Conservation (phyloP, 202 grass and related monocot genomes). For the Zoysia matrella region DNA sequence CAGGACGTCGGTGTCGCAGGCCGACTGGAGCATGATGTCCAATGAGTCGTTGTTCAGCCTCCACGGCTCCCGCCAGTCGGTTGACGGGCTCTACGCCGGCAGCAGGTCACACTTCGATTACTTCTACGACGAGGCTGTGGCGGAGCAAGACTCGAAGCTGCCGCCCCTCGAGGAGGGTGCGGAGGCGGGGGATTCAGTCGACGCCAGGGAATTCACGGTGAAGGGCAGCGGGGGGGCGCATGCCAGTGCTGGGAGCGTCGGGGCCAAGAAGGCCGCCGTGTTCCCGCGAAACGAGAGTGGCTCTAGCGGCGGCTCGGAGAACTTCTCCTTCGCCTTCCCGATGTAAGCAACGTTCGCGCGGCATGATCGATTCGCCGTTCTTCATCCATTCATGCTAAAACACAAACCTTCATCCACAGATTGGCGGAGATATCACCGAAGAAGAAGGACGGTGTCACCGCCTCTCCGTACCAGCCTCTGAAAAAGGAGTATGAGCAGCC, state of each 20-base stretch:
- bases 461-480: constrained; percentile 40
- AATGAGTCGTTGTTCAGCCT: constrained; percentile 94
- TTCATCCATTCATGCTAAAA: neutral
- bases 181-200: neutral
- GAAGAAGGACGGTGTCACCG: constrained; percentile 40
- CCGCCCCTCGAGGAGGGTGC: constrained; percentile 28
- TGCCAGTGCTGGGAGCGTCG: neutral
- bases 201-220: neutral
- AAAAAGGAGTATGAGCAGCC: constrained; percentile 26
- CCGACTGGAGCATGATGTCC: constrained; percentile 80
- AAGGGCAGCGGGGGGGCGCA: constrained; percentile 38
- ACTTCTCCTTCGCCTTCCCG: constrained; percentile 64
- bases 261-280: constrained; percentile 11
- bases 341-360: constrained; percentile 30
- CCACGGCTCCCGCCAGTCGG: constrained; percentile 46
- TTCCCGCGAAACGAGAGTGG: constrained; percentile 36
- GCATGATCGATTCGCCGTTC: neutral
- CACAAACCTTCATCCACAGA: constrained; percentile 14
- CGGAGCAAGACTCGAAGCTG: constrained; percentile 18
- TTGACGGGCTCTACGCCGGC: constrained; percentile 44
- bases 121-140: constrained; percentile 64
- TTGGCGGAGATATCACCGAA: constrained; percentile 47
- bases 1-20: constrained; percentile 48
- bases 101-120: constrained; percentile 55
- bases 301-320: constrained; percentile 52